These are phyloP conservation scores for Ceratocystis cubensis DNA, from an alignment of 2,329 filamentous ascomycete genomes.

Conservation along the genomic window DNA sequence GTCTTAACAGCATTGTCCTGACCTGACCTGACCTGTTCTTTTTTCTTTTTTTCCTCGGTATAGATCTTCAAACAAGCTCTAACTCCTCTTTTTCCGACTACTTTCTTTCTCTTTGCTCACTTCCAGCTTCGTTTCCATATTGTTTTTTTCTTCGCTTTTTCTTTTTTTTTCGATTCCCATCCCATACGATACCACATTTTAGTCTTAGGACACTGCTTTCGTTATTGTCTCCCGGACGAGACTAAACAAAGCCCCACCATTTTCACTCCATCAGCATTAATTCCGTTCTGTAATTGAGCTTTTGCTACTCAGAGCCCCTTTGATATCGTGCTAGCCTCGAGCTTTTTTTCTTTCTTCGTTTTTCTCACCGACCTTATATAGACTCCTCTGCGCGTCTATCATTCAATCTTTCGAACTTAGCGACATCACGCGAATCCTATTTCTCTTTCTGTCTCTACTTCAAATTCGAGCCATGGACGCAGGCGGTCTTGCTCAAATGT, in stretches of 20 bases:
- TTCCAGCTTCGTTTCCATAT: neutral
- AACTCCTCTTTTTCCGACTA: conserved; percentile 11
- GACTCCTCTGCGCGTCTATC: conserved; percentile 19
- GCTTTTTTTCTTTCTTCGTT: neutral
- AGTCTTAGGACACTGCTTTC: conserved; percentile 6
- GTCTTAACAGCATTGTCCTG: neutral
- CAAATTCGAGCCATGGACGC: conserved; percentile 60
- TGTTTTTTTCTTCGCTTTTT: neutral
- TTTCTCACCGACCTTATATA: conserved; percentile 17
- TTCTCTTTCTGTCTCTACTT: conserved; percentile 6
- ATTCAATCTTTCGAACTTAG: conserved; percentile 8
- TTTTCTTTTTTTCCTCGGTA: conserved; percentile 10
- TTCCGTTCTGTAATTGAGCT: conserved; percentile 7
- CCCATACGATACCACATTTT: conserved; percentile 11
- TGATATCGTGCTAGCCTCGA: conserved; percentile 5
- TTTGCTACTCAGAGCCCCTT: neutral
- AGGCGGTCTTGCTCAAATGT: conserved; percentile 97
- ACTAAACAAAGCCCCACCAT: conserved; percentile 8
- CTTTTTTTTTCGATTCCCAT: conserved; percentile 8
- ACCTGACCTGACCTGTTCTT: neutral
- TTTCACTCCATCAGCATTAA: neutral
- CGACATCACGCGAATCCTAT: conserved; percentile 9
- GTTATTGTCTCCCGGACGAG: conserved; percentile 20
- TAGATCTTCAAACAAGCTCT: conserved; percentile 7
- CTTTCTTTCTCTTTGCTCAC: conserved; percentile 7